Evolutionary conservation across 2,329 filamentous ascomycete species (phyloP).

Genomic region (Aspergillus fumigatiaffinis): DNA sequence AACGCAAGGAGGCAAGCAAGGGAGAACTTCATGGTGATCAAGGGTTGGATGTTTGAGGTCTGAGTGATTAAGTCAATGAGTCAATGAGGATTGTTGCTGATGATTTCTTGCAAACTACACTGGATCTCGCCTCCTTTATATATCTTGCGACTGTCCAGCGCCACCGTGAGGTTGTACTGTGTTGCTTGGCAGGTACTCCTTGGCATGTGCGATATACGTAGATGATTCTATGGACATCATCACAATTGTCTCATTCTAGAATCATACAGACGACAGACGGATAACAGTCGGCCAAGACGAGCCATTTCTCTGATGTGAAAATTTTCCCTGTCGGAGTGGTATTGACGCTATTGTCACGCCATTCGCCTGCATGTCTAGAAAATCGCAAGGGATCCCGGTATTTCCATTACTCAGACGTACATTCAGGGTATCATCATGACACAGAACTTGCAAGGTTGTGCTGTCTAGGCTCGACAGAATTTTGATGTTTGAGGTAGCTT

Average conservation of each 20-base stretch:
- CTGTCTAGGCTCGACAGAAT: neutral
- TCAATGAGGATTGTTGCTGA: neutral
- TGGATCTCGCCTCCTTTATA: neutral
- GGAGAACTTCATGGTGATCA: neutral
- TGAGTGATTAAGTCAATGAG: neutral
- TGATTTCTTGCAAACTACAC: neutral
- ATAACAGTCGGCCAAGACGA: neutral
- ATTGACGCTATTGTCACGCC: neutral
- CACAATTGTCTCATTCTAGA: neutral
- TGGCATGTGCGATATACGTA: neutral
- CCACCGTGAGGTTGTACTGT: neutral
- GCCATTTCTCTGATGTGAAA: neutral
- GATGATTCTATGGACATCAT: no score
- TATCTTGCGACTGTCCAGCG: neutral
- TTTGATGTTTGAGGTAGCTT: neutral
- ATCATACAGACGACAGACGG: neutral
- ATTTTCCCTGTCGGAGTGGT: neutral
- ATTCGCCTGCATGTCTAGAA: neutral
- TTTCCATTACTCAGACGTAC: neutral
- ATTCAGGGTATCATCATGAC: neutral
- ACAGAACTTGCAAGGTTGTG: neutral
- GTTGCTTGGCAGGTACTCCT: neutral
- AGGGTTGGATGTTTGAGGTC: neutral
- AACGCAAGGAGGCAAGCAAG: neutral
- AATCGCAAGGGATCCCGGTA: neutral